Evolutionary conservation across 306 rosid genomes (phyloP).

Genomic region (Arachis stenosperma): DNA sequence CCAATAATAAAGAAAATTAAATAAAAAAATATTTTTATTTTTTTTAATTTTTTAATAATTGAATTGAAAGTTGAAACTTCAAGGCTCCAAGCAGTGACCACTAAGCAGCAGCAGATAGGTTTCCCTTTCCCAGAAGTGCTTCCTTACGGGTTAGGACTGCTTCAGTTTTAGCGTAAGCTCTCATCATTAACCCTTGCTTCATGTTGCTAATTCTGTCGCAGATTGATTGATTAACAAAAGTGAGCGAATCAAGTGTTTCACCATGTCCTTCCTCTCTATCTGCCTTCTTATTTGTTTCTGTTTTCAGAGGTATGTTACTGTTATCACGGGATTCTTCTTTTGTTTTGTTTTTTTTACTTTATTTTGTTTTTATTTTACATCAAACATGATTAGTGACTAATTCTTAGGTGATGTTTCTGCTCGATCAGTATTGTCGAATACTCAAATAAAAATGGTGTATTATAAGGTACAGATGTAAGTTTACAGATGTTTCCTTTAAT

Average conservation of each 20-base stretch:
- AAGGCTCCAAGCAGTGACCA: too few relatives aligned
- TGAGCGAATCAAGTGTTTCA: slow-evolving; percentile 39
- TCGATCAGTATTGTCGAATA: not conserved
- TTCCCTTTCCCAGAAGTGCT: not conserved
- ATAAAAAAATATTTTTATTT: too few relatives aligned
- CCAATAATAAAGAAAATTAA: not conserved
- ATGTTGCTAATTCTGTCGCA: not conserved
- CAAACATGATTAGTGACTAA: not conserved
- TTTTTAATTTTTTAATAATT: too few relatives aligned
- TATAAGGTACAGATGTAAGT: too few relatives aligned
- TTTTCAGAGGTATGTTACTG: slow-evolving; percentile 37
- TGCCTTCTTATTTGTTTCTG: slow-evolving; percentile 37
- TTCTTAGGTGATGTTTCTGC: not conserved
- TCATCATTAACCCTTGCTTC: not conserved
- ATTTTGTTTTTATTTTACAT: slow-evolving; percentile 5
- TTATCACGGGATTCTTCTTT: not conserved
- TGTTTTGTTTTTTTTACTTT: not conserved
- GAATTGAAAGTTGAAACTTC: too few relatives aligned
- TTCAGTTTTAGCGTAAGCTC: not conserved
- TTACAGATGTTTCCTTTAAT: too few relatives aligned
- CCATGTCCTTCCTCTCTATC: slow-evolving; percentile 27
- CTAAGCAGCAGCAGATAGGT: not conserved
- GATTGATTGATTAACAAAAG: slow-evolving; percentile 2
- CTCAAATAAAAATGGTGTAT: not conserved
- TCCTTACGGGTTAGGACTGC: slow-evolving; percentile 1